Percentiles rank a stretch among this genome's conserved stretches.
Evolutionary conservation across 495 filamentous ascomycete species (phyloP).

Genomic region (Neurospora sp.): DNA sequence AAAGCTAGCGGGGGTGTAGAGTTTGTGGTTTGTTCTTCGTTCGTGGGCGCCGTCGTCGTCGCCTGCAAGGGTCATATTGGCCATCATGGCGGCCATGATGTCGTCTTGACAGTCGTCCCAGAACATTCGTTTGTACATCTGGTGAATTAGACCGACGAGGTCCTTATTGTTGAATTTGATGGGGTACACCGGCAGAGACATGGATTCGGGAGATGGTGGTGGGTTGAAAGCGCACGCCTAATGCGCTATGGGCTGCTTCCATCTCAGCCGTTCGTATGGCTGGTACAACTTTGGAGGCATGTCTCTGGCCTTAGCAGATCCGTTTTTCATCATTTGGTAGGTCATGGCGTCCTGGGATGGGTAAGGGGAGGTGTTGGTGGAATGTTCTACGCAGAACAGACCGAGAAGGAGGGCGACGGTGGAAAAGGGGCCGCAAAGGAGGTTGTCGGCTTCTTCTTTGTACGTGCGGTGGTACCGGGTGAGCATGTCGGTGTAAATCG

Average conservation of each 20-base stretch:
- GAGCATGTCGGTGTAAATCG: constrained; percentile 15
- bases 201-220: neutral
- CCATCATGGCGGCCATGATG: neutral
- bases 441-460: constrained; percentile 8
- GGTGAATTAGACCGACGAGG: neutral
- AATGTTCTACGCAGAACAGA: constrained; percentile 14
- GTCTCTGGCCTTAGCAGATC: neutral
- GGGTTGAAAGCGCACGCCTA: constrained; percentile 5
- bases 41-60: neutral
- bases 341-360: constrained; percentile 12
- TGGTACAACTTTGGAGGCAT: constrained; percentile 19
- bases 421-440: constrained; percentile 9
- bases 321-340: neutral
- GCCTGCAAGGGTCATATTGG: accelerated
- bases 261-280: neutral
- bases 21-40: neutral
- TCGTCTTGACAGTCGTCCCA: neutral
- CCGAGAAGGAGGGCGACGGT: constrained; percentile 18
- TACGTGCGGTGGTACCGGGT: constrained; percentile 1
- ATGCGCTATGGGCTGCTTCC: constrained; percentile 1
- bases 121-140: constrained; percentile 2
- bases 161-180: neutral
- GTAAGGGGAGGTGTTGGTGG: constrained; percentile 17
- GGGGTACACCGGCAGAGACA: neutral
- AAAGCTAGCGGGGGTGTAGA: neutral